Conservation (phyloP, 371 early-diverging fungal genomes). For the Aphelidium insulamus region DNA sequence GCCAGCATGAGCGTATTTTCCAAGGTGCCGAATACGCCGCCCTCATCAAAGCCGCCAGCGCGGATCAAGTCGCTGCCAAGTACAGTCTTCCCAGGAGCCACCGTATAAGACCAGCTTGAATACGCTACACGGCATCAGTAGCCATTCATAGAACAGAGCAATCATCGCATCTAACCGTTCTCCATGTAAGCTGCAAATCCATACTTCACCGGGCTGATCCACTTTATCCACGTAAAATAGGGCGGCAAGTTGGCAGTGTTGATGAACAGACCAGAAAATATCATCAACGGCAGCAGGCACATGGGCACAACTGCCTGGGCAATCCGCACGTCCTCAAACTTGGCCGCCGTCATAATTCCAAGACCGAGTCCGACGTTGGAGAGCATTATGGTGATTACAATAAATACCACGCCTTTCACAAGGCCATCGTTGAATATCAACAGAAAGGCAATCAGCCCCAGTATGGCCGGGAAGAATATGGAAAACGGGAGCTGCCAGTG, state of each 20-base stretch:
- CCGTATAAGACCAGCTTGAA: too few relatives aligned
- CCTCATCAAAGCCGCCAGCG: too few relatives aligned
- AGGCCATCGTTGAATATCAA: conserved; percentile 18
- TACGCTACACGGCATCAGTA: too few relatives aligned
- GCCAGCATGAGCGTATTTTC: too few relatives aligned
- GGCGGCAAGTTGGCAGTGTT: conserved; percentile 30
- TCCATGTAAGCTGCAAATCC: conserved; percentile 32
- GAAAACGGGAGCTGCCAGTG: too few relatives aligned
- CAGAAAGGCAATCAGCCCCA: conserved; percentile 21
- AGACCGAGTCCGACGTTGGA: conserved; percentile 16
- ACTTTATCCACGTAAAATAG: conserved; percentile 29
- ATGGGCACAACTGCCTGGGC: conserved; percentile 20
- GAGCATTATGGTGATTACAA: conserved; percentile 4
- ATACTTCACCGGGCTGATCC: conserved; percentile 34
- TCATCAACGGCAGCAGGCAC: conserved; percentile 16
- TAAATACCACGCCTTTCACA: conserved; percentile 16
- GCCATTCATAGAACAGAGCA: too few relatives aligned
- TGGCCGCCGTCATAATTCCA: conserved; percentile 22
- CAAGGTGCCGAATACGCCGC: too few relatives aligned
- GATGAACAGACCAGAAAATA: conserved; percentile 32
- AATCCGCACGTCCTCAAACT: conserved; percentile 13
- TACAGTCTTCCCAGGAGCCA: too few relatives aligned
- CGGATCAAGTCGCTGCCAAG: too few relatives aligned
- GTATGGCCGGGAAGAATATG: conserved; percentile 16
- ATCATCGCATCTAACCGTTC: too few relatives aligned